These are phyloP conservation scores for Penicillium lividum DNA, from an alignment of 495 filamentous ascomycete genomes.

Conservation along the genomic window DNA sequence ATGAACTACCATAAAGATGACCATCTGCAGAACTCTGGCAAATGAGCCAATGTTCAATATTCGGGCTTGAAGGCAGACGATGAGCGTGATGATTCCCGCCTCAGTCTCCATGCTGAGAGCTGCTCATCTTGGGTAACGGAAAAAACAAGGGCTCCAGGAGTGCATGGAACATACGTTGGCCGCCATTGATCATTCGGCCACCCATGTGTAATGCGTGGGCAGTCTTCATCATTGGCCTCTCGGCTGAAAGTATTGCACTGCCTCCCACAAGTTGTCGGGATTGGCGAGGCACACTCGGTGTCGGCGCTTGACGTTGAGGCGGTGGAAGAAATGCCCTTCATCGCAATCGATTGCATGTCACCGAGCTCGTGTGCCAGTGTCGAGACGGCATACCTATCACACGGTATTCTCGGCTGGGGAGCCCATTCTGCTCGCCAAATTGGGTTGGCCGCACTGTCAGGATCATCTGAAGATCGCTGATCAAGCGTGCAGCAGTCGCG, in stretches of 20 bases:
- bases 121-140: not conserved
- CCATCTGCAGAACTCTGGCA: not conserved
- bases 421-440: conserved; percentile 1
- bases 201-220: not conserved
- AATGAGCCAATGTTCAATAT: conserved; percentile 1
- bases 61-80: not conserved
- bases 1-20: not conserved
- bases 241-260: not conserved
- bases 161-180: not conserved
- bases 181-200: conserved; percentile 1
- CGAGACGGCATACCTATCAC: no score
- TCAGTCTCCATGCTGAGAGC: not conserved
- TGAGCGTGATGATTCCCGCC: not conserved
- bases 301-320: not conserved
- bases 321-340: not conserved
- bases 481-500: conserved; percentile 4
- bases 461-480: conserved; percentile 2
- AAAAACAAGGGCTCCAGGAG: not conserved
- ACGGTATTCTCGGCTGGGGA: not conserved
- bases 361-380: not conserved
- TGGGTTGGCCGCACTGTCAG: conserved; percentile 4
- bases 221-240: not conserved
- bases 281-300: not conserved
- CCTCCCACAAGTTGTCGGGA: not conserved
- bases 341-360: not conserved